These are phyloP conservation scores for Haematococcus sp. DNA, from an alignment of 139 green algal species.

Conservation along the genomic window DNA sequence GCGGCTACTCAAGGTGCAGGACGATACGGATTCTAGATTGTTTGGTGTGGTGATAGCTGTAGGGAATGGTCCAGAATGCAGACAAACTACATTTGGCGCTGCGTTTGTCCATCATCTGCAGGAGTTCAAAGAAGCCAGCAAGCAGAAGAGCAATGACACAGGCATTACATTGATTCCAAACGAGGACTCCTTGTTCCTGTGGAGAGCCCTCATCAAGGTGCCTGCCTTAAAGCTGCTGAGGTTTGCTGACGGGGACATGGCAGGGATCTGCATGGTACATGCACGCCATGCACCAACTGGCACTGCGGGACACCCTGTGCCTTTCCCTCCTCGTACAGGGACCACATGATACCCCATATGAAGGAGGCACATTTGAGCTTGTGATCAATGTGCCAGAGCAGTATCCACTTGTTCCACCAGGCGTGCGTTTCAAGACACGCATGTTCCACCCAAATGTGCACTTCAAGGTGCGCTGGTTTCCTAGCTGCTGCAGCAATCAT, in stretches of 20 bases:
- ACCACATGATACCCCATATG: conserved; percentile 84
- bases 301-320: no score
- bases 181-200: conserved; percentile 71
- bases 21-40: neutral
- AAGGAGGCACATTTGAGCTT: conserved; percentile 82
- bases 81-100: neutral
- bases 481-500: neutral
- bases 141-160: conserved; percentile 34
- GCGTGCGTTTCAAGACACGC: conserved; percentile 75
- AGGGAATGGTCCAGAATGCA: neutral
- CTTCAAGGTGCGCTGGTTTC: conserved; percentile 68
- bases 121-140: conserved; percentile 70
- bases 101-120: conserved; percentile 16
- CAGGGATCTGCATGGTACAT: no score
- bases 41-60: neutral
- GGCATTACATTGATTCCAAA: conserved; percentile 72
- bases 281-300: no score
- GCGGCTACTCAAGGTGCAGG: conserved; percentile 43
- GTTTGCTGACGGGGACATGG: no score
- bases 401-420: conserved; percentile 85
- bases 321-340: conserved; percentile 57
- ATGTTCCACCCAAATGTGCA: conserved; percentile 98
- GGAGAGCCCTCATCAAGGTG: conserved; percentile 68
- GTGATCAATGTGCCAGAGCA: conserved; percentile 80
- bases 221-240: neutral